These are phyloP conservation scores for Porphyridium purpureum DNA, from an alignment of 23 red algal genomes.

Conservation along the genomic window DNA sequence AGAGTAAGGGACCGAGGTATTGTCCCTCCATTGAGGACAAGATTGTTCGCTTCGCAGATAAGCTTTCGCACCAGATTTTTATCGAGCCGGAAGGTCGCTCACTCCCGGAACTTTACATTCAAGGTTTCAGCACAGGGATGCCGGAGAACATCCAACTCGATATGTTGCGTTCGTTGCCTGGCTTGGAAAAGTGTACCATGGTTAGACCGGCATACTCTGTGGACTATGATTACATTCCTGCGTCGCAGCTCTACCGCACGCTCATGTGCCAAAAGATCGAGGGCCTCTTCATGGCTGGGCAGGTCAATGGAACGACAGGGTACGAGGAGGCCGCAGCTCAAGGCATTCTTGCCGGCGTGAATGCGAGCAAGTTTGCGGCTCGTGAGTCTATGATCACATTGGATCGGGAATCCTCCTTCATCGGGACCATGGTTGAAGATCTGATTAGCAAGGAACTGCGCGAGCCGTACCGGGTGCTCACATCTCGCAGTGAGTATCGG, in stretches of 20 bases:
- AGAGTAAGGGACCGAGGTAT: slow-evolving; percentile 73
- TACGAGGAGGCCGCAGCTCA: slow-evolving; percentile 98
- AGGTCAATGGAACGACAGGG: slow-evolving; percentile 91
- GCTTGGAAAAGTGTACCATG: slow-evolving; percentile 82
- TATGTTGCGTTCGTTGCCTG: slow-evolving; percentile 85
- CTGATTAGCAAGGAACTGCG: slow-evolving; percentile 82
- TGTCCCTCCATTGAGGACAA: slow-evolving; percentile 97
- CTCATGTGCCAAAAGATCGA: slow-evolving; percentile 70
- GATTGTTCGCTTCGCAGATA: slow-evolving; percentile 90
- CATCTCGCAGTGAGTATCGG: slow-evolving; percentile 89
- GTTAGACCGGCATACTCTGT: slow-evolving; percentile 93
- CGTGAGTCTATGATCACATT: slow-evolving; percentile 31
- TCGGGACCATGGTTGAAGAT: slow-evolving; percentile 97
- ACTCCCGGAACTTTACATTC: slow-evolving; percentile 87
- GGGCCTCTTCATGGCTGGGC: slow-evolving; percentile 89
- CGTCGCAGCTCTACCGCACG: slow-evolving; percentile 54
- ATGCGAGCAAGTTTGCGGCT: slow-evolving; percentile 33
- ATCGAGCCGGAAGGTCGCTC: slow-evolving; percentile 96
- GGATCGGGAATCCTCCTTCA: slow-evolving; percentile 61
- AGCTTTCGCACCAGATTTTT: slow-evolving; percentile 78
- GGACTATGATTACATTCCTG: slow-evolving; percentile 98
- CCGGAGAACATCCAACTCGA: slow-evolving; percentile 86
- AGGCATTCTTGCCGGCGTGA: slow-evolving; percentile 79
- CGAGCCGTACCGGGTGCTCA: slow-evolving; percentile 97
- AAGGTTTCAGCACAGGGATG: slow-evolving; percentile 87